phyloP scores from a whole-genome alignment of 106 monocot species.

The Cymbidium sinense region DNA sequence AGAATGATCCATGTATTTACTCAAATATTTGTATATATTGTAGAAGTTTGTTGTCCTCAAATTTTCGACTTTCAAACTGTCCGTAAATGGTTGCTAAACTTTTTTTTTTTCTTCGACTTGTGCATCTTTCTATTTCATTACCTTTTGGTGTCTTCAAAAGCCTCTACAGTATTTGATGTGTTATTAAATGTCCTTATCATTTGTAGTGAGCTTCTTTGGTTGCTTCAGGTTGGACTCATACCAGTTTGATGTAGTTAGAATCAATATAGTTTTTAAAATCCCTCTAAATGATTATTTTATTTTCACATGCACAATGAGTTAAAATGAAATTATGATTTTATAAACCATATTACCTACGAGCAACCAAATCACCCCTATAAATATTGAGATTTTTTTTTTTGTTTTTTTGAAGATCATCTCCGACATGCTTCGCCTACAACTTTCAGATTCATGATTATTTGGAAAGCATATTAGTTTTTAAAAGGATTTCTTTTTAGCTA shows the following conservation, averaged over 20 bases:
- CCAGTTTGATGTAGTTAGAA: neutral
- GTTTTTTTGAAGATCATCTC: neutral
- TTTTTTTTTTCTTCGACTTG: too few relatives aligned
- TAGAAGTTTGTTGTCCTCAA: neutral
- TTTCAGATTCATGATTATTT: neutral
- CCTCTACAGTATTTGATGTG: neutral
- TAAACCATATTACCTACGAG: neutral
- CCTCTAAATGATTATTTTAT: neutral
- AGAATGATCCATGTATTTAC: slow-evolving; percentile 1
- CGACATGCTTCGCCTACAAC: too few relatives aligned
- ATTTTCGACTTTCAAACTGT: too few relatives aligned
- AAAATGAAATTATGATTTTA: neutral
- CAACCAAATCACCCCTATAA: neutral
- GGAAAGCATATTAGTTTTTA: too few relatives aligned
- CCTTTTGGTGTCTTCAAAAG: neutral
- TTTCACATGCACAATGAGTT: neutral
- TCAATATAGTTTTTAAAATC: neutral
- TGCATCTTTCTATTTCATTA: neutral
- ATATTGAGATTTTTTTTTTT: neutral
- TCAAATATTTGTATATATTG: neutral
- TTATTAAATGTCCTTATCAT: neutral
- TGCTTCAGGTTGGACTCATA: neutral
- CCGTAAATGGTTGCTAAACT: too few relatives aligned
- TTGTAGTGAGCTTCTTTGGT: neutral
- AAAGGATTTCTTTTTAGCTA: too few relatives aligned